Evolutionary conservation across 805 yeast genomes (phyloP), one percentile per base, ranked within the genome.

Genomic region (Ogataea pini): DNA sequence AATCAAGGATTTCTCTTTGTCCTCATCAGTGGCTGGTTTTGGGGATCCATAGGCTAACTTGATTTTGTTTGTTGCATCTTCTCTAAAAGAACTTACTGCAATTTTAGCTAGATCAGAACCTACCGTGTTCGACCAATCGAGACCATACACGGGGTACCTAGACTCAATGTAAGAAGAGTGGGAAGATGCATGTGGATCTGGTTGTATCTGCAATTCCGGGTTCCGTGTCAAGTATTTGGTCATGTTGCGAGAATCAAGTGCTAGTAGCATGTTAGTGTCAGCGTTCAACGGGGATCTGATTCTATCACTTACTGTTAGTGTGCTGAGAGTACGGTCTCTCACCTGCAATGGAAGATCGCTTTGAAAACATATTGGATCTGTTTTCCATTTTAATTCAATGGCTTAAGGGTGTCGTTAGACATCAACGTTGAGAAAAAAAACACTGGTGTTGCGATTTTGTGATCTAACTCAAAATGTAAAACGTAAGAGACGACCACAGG

Each of bases 81-180:
- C 97, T 49, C 86, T 78, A 62, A 82, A 89, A 0, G 96, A 78
- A n/a, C 84, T 76, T n/a, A 85, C 62, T 0, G 89, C 94, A 7
- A 87, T 66, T 40, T 75, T 69, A 7, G 82, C 83, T 9, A 60
- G 50, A 2, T 71, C 72, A 3, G 70, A 62, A 16, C 52, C 54
- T 1, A 36, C 20, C n/a, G 69, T 54, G 19, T 54, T 51, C 4
- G 78, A 57, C 87, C 87, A 82, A 51, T 79, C 85, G 27, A 74
- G 64, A 5, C 75, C 71, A 49, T 71, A 78, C 10, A 82, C 60
- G 1, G 83, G 83, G 66, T 72, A 75, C 43, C 72, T 69, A 0
- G 78, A 63, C 46, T 76, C 79, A 51, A 70, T 79, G 48, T 68
- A 68, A 1, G 81, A 78, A 67, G 69, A 31, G 69, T 31, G 33